Percentiles rank a stretch among this genome's conserved stretches.
Conservation (phyloP, 2,329 filamentous ascomycete genomes). For the Aspergillus latus region DNA sequence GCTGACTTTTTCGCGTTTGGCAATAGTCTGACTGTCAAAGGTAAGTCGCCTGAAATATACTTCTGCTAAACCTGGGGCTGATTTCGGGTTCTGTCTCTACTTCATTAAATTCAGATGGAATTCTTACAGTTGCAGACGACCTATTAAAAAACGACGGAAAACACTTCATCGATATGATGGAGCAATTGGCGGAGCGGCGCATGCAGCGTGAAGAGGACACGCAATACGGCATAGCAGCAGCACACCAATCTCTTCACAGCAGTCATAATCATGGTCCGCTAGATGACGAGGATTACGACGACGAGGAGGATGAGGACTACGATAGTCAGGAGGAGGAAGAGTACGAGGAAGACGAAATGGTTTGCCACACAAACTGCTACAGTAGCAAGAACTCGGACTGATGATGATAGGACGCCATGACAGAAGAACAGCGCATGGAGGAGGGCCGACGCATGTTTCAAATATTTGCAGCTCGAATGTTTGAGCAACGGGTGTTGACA, state of each 20-base stretch:
- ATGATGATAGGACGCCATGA: conserved; percentile 79
- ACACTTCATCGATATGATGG: conserved; percentile 99
- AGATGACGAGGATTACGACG: conserved; percentile 71
- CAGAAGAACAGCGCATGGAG: conserved; percentile 97
- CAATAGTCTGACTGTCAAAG: conserved; percentile 93
- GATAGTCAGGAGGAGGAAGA: conserved; percentile 66
- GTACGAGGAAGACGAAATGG: conserved; percentile 66
- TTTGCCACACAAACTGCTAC: conserved; percentile 33
- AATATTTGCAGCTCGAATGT: conserved; percentile 98
- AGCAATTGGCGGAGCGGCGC: conserved; percentile 92
- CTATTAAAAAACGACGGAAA: conserved; percentile 98
- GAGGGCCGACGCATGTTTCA: conserved; percentile 98
- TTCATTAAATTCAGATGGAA: conserved; percentile 65
- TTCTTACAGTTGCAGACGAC: conserved; percentile 97
- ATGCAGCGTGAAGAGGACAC: conserved; percentile 97
- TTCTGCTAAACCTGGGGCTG: conserved; percentile 22
- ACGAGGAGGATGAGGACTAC: conserved; percentile 70
- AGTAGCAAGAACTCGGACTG: conserved; percentile 27
- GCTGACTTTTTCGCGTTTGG: conserved; percentile 97
- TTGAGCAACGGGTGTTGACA: conserved; percentile 92
- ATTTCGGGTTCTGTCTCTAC: conserved; percentile 44
- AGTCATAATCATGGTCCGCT: conserved; percentile 74
- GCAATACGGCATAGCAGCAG: conserved; percentile 62
- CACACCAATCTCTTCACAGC: conserved; percentile 61
- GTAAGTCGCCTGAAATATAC: conserved; percentile 41